Conservation (phyloP, 2,329 filamentous ascomycete genomes). For the Fusarium hainanense region DNA sequence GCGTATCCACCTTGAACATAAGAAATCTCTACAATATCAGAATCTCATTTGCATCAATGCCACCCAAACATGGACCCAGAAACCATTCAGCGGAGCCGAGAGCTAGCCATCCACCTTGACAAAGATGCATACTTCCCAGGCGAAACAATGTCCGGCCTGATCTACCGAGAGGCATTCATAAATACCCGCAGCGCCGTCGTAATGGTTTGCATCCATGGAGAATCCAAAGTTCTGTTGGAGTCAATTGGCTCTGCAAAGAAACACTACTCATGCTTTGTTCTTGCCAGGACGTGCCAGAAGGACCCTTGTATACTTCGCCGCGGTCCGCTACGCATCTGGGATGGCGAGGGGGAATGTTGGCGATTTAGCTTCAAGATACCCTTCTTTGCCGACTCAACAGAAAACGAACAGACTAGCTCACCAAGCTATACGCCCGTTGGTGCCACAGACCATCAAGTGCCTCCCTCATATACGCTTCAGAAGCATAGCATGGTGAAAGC, state of each 20-base stretch:
- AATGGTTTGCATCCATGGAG: slow-evolving; percentile 31
- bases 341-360: not conserved
- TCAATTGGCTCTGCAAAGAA: no score
- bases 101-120: slow-evolving; percentile 25
- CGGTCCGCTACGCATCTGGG: slow-evolving; percentile 46
- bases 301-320: not conserved
- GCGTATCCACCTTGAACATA: not conserved
- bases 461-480: slow-evolving; percentile 1
- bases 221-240: no score
- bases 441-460: not conserved
- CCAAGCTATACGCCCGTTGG: not conserved
- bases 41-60: not conserved
- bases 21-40: not conserved
- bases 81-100: not conserved
- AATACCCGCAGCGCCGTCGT: slow-evolving; percentile 39
- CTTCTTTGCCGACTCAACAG: slow-evolving; percentile 36
- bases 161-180: slow-evolving; percentile 35
- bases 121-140: slow-evolving; percentile 32
- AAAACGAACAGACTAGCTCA: not conserved
- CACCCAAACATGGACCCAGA: not conserved
- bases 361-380: slow-evolving; percentile 35
- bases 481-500: not conserved
- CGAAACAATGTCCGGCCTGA: slow-evolving; percentile 44
- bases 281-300: not conserved
- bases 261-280: not conserved